phyloP scores from a whole-genome alignment of 108 stramenopile genomes.

The Skeletonema marinoi region DNA sequence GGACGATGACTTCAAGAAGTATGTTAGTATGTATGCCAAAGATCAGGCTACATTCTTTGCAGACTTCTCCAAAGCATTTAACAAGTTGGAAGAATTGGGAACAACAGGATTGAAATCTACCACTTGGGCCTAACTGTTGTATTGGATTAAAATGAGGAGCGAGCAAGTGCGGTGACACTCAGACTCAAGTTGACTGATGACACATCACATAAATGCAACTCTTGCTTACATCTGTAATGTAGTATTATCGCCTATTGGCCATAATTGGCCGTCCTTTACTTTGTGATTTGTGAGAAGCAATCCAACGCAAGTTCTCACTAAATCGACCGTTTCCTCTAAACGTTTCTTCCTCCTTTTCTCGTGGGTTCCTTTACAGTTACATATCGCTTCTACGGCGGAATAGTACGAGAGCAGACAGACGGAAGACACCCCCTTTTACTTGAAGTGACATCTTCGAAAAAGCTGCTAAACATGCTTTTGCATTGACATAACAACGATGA shows the following conservation, averaged over 20 bases:
- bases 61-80: constrained; percentile 82
- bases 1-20: constrained; percentile 77
- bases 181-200: neutral
- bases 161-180: neutral
- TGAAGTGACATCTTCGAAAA: neutral
- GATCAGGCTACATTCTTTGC: constrained; percentile 63
- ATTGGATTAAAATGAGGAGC: neutral
- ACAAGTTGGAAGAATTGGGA: constrained; percentile 73
- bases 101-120: constrained; percentile 42
- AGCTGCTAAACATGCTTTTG: neutral
- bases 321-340: too few species aligned
- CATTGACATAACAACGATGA: neutral
- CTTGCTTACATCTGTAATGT: too few species aligned
- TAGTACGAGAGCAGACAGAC: too few species aligned
- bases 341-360: too few species aligned
- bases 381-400: too few species aligned
- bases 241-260: too few species aligned
- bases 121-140: constrained; percentile 46
- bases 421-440: too few species aligned
- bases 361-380: too few species aligned
- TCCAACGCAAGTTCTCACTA: too few species aligned
- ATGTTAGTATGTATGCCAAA: constrained; percentile 73
- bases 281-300: too few species aligned
- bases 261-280: too few species aligned
- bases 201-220: too few species aligned